These are phyloP conservation scores for Theobroma cacao DNA, from an alignment of 345 rosid genomes.

Conservation along the genomic window DNA sequence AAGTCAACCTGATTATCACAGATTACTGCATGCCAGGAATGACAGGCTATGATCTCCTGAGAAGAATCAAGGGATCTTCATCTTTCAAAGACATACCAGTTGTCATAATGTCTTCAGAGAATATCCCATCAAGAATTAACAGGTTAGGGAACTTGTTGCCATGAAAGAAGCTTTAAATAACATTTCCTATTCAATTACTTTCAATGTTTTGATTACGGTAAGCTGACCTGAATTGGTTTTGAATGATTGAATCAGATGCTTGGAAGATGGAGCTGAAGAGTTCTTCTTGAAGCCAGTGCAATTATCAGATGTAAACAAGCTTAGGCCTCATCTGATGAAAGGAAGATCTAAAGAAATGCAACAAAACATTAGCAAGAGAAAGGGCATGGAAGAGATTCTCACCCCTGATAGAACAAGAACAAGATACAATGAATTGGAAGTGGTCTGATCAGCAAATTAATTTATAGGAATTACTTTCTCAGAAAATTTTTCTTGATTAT, in stretches of 20 bases:
- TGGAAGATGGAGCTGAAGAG: slow-evolving; percentile 92
- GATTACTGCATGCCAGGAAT: slow-evolving; percentile 99
- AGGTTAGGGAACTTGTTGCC: slow-evolving; percentile 32
- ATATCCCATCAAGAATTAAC: slow-evolving; percentile 76
- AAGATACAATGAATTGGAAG: slow-evolving; percentile 21
- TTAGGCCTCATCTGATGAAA: slow-evolving; percentile 54
- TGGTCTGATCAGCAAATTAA: neutral
- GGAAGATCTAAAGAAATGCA: slow-evolving; percentile 32
- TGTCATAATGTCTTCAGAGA: slow-evolving; percentile 92
- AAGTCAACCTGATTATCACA: slow-evolving; percentile 78
- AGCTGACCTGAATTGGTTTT: neutral
- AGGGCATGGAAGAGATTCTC: slow-evolving; percentile 33
- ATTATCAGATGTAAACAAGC: slow-evolving; percentile 76
- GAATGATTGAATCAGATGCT: slow-evolving; percentile 44
- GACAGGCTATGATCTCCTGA: slow-evolving; percentile 93
- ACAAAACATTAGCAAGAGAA: slow-evolving; percentile 34
- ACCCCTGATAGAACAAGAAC: slow-evolving; percentile 35
- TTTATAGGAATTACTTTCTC: neutral
- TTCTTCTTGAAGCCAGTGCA: slow-evolving; percentile 85
- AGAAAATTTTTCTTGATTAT: neutral
- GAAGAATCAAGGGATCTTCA: slow-evolving; percentile 74
- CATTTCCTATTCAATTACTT: neutral
- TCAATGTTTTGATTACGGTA: neutral
- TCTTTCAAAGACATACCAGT: slow-evolving; percentile 77
- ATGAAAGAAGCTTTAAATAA: neutral